Conservation (phyloP, 768 basidiomycete species). For the Tylopilus plumbeoviolaceoides region DNA sequence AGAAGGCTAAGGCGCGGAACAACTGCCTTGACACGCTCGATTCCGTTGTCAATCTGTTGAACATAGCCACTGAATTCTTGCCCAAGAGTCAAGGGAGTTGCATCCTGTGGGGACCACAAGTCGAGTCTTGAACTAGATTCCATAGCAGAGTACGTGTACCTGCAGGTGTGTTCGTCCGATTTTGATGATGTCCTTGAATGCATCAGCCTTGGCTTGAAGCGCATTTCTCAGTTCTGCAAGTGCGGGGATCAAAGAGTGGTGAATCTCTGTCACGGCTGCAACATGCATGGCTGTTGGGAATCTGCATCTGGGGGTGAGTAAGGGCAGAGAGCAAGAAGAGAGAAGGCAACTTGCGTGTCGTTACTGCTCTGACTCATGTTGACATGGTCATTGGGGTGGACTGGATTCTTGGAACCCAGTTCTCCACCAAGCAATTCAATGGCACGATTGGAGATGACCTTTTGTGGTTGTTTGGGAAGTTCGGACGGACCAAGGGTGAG, state of each 20-base stretch:
- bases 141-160: slow-evolving; percentile 31
- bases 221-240: slow-evolving; percentile 80
- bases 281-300: slow-evolving; percentile 99
- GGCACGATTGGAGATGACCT: slow-evolving; percentile 98
- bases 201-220: slow-evolving; percentile 74
- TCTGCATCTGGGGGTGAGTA: slow-evolving; percentile 36
- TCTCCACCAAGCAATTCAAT: slow-evolving; percentile 95
- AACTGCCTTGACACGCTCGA: slow-evolving; percentile 75
- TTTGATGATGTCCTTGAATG: slow-evolving; percentile 92
- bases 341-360: slow-evolving; percentile 69
- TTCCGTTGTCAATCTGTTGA: slow-evolving; percentile 88
- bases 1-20: slow-evolving; percentile 84
- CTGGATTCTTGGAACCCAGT: slow-evolving; percentile 93
- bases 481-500: not conserved
- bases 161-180: slow-evolving; percentile 97
- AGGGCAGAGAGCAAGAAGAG: not conserved
- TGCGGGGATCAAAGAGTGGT: slow-evolving; percentile 76
- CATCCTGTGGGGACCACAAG: slow-evolving; percentile 56
- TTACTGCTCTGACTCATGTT: slow-evolving; percentile 99
- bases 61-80: slow-evolving; percentile 99
- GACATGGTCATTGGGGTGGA: slow-evolving; percentile 99
- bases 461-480: not conserved
- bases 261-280: slow-evolving; percentile 88
- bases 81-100: slow-evolving; percentile 94
- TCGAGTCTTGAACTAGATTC: not conserved